Conservation (phyloP, 306 rosid genomes). For the Lathyrus oleraceus region DNA sequence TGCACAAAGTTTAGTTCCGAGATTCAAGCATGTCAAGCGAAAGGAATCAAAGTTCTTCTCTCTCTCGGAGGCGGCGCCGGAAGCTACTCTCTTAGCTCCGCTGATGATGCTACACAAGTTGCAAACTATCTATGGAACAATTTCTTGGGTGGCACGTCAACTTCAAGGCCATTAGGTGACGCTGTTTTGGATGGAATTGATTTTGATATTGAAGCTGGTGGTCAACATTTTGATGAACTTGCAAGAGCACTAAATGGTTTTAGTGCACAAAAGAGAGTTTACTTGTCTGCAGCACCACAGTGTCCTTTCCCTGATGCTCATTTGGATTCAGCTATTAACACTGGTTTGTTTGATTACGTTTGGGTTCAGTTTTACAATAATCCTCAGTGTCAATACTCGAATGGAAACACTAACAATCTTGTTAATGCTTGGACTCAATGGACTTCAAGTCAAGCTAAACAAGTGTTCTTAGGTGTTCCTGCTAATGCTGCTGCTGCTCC, state of each 20-base stretch:
- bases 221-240: slow-evolving; percentile 45
- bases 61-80: slow-evolving; percentile 58
- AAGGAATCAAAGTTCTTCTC: slow-evolving; percentile 56
- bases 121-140: slow-evolving; percentile 56
- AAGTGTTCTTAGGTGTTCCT: slow-evolving; percentile 67
- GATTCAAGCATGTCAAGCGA: slow-evolving; percentile 47
- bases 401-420: slow-evolving; percentile 42
- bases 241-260: slow-evolving; percentile 42
- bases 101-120: slow-evolving; percentile 46
- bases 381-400: slow-evolving; percentile 47
- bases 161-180: slow-evolving; percentile 52
- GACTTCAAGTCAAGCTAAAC: slow-evolving; percentile 41
- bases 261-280: slow-evolving; percentile 27
- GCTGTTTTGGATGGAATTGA: slow-evolving; percentile 64
- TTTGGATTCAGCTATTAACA: slow-evolving; percentile 46
- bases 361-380: slow-evolving; percentile 86
- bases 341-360: slow-evolving; percentile 59
- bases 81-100: slow-evolving; percentile 49
- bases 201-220: slow-evolving; percentile 58
- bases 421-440: slow-evolving; percentile 60
- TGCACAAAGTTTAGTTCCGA: slow-evolving; percentile 41
- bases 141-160: slow-evolving; percentile 55
- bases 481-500: slow-evolving; percentile 63
- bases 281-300: slow-evolving; percentile 64
- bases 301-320: slow-evolving; percentile 56